These are phyloP conservation scores for Penicillium paxilli DNA, from an alignment of 495 filamentous ascomycete species.

Conservation along the genomic window DNA sequence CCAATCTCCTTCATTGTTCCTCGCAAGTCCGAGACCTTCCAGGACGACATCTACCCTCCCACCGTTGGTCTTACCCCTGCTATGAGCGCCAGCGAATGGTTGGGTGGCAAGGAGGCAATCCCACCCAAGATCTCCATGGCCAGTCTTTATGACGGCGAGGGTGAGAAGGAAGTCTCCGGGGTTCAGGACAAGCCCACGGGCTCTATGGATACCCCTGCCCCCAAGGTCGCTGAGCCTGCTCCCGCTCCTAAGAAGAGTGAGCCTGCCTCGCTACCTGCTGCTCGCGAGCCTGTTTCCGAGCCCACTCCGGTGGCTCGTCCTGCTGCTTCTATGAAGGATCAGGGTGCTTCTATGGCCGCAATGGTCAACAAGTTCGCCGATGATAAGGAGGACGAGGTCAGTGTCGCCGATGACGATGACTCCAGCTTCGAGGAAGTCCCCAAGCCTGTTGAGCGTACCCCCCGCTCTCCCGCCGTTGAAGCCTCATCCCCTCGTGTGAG, in stretches of 20 bases:
- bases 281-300: conserved; percentile 35
- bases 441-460: conserved; percentile 58
- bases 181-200: conserved; percentile 65
- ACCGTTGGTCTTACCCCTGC: conserved; percentile 74
- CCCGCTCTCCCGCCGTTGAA: conserved; percentile 23
- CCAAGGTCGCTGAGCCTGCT: conserved; percentile 47
- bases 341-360: conserved; percentile 78
- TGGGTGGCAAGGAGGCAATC: conserved; percentile 76
- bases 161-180: conserved; percentile 67
- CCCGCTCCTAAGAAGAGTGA: conserved; percentile 53
- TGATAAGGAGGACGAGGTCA: conserved; percentile 55
- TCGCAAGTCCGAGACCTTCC: conserved; percentile 92
- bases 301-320: conserved; percentile 50
- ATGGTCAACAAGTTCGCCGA: conserved; percentile 86
- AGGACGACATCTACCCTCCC: conserved; percentile 94
- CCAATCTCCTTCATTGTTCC: conserved; percentile 97
- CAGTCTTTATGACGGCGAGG: conserved; percentile 82
- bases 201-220: conserved; percentile 37
- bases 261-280: conserved; percentile 36
- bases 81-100: conserved; percentile 79
- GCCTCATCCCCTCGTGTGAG: conserved; percentile 36
- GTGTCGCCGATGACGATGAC: conserved; percentile 59
- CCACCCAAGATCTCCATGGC: conserved; percentile 92
- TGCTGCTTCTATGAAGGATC: conserved; percentile 72
- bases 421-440: conserved; percentile 83